Base-by-base conservation (phyloP, 179 eudicot species). In the Heliamphora pulchella region DNA sequence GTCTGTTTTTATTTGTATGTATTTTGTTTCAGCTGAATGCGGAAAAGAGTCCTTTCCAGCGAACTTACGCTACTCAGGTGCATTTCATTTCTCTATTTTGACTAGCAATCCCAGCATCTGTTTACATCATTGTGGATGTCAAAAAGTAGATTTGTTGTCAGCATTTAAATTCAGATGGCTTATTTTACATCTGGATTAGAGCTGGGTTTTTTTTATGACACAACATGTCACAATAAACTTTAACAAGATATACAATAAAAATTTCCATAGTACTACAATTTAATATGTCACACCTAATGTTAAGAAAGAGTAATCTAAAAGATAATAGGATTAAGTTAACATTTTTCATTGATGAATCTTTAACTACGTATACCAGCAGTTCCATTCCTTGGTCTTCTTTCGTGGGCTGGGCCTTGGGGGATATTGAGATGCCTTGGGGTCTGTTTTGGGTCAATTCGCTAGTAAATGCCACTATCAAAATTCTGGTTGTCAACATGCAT, bases 21-120 rank as follows among this genome's bases (percentile, higher is more conserved):
- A 66, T 17, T 54, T 72, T 39, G 39, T 48, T 79, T 66, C 88
- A 89, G 91, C 80, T 89, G 54, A 89, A 89, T 78, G 84, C 88
- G n/a, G 91, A 86, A 41, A 89, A 89, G 81, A 89, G 91, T 57
- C 91, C 89, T 2, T 89, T 89, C 78, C 91, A 89, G 87, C 83
- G 91, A 74, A 89, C 91, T 63, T 89, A 87, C 77, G 91, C 91
- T 41, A 66, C 84, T 55, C 91, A 89, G 89, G 91, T 89, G 70
- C 55, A 58, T 71, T 53, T 46, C 14, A 13, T 10, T 57, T 79
- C 4, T 39, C 50, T 15, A 41, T 8, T 78, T 41, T 4, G 43
- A 51, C 31, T 53, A 15, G 54, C 39, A 75, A 31, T 11, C 78
- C 13, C 7, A 31, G 43, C 50, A 6, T 57, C 41, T 57, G 31